Evolutionary conservation across 768 basidiomycete genomes (phyloP).

Genomic region (Naganishia vishniacii): DNA sequence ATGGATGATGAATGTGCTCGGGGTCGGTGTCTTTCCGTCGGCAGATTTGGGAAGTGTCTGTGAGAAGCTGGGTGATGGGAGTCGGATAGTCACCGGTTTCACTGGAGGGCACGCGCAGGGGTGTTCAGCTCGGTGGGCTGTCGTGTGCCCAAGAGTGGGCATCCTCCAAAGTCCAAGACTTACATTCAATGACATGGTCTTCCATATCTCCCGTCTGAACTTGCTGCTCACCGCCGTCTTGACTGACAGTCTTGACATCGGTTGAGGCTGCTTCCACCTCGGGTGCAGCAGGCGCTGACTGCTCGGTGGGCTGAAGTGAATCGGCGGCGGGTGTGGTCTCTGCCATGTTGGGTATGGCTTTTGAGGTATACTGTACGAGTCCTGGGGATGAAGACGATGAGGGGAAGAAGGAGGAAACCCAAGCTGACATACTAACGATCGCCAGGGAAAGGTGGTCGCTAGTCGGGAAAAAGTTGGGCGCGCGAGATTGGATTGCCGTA

Average conservation of each 20-base stretch:
- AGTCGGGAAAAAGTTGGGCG: too few species aligned
- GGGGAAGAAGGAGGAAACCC: too few species aligned
- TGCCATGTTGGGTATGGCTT: not conserved
- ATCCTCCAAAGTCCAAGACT: too few species aligned
- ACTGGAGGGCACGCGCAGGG: constrained; percentile 28
- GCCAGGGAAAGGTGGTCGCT: too few species aligned
- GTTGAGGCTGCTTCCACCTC: not conserved
- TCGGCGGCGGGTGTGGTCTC: not conserved
- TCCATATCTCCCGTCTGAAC: not conserved
- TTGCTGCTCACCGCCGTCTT: constrained; percentile 8
- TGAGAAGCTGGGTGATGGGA: constrained; percentile 37
- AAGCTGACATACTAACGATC: too few species aligned
- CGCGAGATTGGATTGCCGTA: too few species aligned
- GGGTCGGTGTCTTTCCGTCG: constrained; percentile 12
- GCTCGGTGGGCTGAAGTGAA: not conserved
- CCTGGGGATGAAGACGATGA: not conserved
- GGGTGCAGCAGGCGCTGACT: too few species aligned
- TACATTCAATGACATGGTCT: constrained; percentile 9
- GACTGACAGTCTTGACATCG: not conserved
- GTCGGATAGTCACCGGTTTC: constrained; percentile 39
- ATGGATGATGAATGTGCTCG: constrained; percentile 35
- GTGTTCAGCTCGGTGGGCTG: too few species aligned
- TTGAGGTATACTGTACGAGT: not conserved
- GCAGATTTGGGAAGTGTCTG: constrained; percentile 37
- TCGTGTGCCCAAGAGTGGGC: too few species aligned